phyloP scores from a whole-genome alignment of 2,329 filamentous ascomycete genomes.

The Laburnicola sp. region DNA sequence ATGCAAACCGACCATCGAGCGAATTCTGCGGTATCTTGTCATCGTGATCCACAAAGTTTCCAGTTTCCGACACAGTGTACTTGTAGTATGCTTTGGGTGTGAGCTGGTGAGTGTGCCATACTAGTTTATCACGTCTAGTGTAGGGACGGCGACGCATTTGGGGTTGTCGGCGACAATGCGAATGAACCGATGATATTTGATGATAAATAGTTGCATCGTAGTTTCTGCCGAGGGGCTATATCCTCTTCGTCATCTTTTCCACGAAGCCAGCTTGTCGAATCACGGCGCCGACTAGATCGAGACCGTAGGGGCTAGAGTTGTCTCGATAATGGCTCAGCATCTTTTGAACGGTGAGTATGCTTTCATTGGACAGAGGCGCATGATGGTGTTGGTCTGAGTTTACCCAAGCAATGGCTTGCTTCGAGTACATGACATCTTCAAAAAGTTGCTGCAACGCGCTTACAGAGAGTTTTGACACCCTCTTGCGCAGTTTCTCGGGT shows the following conservation, averaged over 20 bases:
- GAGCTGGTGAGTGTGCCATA: constrained; percentile 79
- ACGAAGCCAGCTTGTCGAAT: constrained; percentile 65
- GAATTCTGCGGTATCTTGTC: constrained; percentile 75
- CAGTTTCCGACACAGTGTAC: constrained; percentile 55
- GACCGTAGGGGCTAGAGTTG: constrained; percentile 65
- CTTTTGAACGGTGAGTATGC: constrained; percentile 56
- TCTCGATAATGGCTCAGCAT: constrained; percentile 74
- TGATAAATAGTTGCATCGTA: constrained; percentile 67
- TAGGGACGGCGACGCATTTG: constrained; percentile 63
- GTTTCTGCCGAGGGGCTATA: constrained; percentile 64
- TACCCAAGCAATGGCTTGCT: constrained; percentile 44
- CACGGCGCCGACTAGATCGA: constrained; percentile 68
- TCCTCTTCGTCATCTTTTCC: constrained; percentile 74
- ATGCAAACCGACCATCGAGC: constrained; percentile 68
- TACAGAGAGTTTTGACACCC: constrained; percentile 29
- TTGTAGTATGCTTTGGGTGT: constrained; percentile 64
- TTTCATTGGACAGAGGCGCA: constrained; percentile 14
- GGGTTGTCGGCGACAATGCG: constrained; percentile 58
- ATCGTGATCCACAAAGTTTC: constrained; percentile 75
- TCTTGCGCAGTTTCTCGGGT: constrained; percentile 11
- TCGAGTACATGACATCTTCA: constrained; percentile 9
- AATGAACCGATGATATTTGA: constrained; percentile 68
- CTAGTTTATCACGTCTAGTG: constrained; percentile 71
- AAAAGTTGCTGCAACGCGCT: constrained; percentile 14
- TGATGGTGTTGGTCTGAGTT: constrained; percentile 20